These are phyloP conservation scores for Hymenoscyphus linearis DNA, from an alignment of 2,329 filamentous ascomycete genomes.

Conservation along the genomic window DNA sequence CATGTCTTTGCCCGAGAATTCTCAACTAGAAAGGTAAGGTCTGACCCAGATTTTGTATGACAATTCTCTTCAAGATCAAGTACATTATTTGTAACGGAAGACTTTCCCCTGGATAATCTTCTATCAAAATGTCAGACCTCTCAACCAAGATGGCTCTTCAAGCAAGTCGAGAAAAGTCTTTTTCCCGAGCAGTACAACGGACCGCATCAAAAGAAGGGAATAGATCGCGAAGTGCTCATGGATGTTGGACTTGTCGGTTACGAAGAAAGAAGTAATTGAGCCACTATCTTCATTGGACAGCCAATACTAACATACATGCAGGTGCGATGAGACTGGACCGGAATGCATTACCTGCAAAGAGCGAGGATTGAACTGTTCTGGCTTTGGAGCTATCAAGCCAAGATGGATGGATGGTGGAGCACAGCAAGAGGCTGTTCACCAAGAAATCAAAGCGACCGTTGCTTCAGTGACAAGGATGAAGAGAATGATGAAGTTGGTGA, in stretches of 20 bases:
- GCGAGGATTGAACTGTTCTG: conserved; percentile 8
- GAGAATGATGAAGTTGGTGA: conserved; percentile 10
- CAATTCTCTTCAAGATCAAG: not conserved
- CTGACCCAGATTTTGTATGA: conserved; percentile 3
- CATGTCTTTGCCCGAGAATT: not conserved
- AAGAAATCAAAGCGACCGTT: conserved; percentile 10
- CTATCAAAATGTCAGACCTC: conserved; percentile 2
- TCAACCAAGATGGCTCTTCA: conserved; percentile 1
- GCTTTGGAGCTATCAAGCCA: conserved; percentile 8
- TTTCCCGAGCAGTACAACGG: not conserved
- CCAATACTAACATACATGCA: not conserved
- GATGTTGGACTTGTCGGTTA: conserved; percentile 10
- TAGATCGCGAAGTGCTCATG: conserved; percentile 5
- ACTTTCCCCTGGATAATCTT: not conserved
- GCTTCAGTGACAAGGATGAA: conserved; percentile 10
- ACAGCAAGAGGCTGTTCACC: conserved; percentile 10
- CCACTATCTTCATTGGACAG: not conserved
- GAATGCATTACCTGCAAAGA: conserved; percentile 8
- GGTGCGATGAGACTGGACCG: conserved; percentile 9
- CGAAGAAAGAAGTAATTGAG: conserved; percentile 7
- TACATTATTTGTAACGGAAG: not conserved
- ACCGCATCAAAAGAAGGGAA: conserved; percentile 6
- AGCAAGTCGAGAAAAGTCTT: conserved; percentile 1
- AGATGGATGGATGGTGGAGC: conserved; percentile 12
- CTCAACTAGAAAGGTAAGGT: conserved; percentile 6